Base-by-base conservation (phyloP, 805 yeast genomes). In the Candida germanica region DNA sequence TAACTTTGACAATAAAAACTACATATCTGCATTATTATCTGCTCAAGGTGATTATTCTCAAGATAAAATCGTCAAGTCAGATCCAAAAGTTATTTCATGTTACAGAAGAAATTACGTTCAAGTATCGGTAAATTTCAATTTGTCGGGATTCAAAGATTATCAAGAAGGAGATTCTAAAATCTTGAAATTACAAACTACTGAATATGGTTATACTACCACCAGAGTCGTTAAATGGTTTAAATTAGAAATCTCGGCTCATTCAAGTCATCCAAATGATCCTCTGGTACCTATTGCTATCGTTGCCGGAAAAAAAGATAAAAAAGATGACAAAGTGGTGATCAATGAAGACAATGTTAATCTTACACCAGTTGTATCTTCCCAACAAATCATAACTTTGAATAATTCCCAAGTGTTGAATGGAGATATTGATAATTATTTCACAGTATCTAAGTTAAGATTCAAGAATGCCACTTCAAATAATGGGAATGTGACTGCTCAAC, bases 391-490 rank as follows among this genome's bases (percentile, higher is more conserved):
- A 6, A 50, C 53, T 6, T 38, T 61, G 11, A 55, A 59, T 35
- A 53, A 58, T 25, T 53, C 53, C 3, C 37, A 36, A 9, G 40
- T 53, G 5, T 44, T 48, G 6, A 46, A 47, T 33, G 45, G 49
- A 5, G 49, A 49, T 29, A 53, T 52, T 25, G 64, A 61, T 34
- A 51, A 54, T 30, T 64, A 46, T 39, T 64, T 58, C 42, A 46
- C 54, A 9, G 51, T 72, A 14, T 66, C 60, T 35, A 69, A 66
- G 46, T 53, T 71, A 12, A 76, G 72, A 44, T 73, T 74, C 53
- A 66, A 66, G 31, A 72, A 59, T 44, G 75, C 78, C 14, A 73
- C 79, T 2, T 76, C 78, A 8, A 73, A 73, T 44, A 72, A 71
- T 44, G 75, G 75, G 15, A 73, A 72, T 48, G 51, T 61, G 13